A percentile compares a stretch with the other conserved stretches of the same genome.
These are phyloP conservation scores for Eutypella sp. DNA, from an alignment of 2,329 filamentous ascomycete species.

Conservation along the genomic window DNA sequence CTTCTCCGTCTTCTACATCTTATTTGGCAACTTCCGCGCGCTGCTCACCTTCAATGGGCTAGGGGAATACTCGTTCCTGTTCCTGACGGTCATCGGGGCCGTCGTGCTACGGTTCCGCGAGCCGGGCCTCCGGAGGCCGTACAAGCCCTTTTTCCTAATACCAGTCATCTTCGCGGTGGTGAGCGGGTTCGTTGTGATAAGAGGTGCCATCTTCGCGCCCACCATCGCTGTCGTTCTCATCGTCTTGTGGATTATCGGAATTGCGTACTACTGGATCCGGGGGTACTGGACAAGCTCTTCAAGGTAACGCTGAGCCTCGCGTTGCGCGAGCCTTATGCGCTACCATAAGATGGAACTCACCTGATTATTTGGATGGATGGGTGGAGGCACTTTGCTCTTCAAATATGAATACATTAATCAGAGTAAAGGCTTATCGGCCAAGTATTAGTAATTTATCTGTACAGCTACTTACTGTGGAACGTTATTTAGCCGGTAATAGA, in stretches of 20 bases:
- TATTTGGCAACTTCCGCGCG: conserved; percentile 56
- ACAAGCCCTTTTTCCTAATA: conserved; percentile 46
- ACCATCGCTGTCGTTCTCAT: conserved; percentile 48
- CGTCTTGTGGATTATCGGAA: conserved; percentile 44
- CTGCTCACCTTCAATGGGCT: conserved; percentile 57
- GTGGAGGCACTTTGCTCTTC: too few relatives aligned
- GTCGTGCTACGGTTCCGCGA: conserved; percentile 53
- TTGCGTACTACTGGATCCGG: conserved; percentile 35
- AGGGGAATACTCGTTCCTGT: conserved; percentile 60
- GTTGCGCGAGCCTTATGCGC: too few relatives aligned
- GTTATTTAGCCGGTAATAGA: too few relatives aligned
- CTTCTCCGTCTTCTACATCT: conserved; percentile 52
- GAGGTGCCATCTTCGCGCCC: conserved; percentile 56
- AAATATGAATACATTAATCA: too few relatives aligned
- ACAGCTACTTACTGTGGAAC: too few relatives aligned
- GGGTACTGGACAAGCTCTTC: background rate
- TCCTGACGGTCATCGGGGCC: conserved; percentile 55
- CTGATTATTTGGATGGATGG: too few relatives aligned
- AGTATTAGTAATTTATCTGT: too few relatives aligned
- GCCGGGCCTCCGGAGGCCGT: conserved; percentile 49
- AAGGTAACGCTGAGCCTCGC: too few relatives aligned
- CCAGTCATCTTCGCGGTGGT: conserved; percentile 51
- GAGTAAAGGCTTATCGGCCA: too few relatives aligned
- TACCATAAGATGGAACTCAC: too few relatives aligned
- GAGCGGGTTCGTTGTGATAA: conserved; percentile 54